Conservation (phyloP, 2,329 filamentous ascomycete genomes). For the Hypoxylon sp. region DNA sequence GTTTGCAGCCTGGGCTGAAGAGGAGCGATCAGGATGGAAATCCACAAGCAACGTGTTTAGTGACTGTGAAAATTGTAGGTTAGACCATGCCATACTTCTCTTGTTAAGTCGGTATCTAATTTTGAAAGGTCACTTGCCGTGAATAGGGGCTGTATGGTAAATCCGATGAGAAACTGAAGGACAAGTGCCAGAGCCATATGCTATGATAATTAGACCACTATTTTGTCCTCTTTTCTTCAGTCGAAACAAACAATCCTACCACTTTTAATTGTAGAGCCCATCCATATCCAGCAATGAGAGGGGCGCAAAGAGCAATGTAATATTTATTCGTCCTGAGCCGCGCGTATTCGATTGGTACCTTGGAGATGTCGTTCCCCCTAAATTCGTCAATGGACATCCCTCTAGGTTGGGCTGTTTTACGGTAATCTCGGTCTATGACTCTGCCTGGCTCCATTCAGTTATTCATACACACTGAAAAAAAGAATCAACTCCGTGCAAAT, state of each 20-base stretch:
- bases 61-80: neutral
- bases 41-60: constrained; percentile 6
- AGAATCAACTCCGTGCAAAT: neutral
- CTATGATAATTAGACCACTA: neutral
- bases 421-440: constrained; percentile 6
- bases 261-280: constrained; percentile 6
- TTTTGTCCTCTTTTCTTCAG: neutral
- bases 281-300: constrained; percentile 7
- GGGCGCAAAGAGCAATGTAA: constrained; percentile 1
- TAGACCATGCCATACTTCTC: neutral
- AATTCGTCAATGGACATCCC: constrained; percentile 1
- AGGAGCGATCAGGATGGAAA: constrained; percentile 1
- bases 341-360: constrained; percentile 7
- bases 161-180: constrained; percentile 10
- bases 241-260: neutral
- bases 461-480: neutral
- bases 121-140: neutral
- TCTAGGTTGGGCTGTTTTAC: neutral
- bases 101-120: too few species aligned
- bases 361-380: constrained; percentile 5
- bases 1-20: constrained; percentile 6
- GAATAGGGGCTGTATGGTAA: constrained; percentile 13
- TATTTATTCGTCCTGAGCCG: constrained; percentile 10
- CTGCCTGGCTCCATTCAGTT: constrained; percentile 3
- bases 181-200: constrained; percentile 4